Base-by-base conservation (phyloP, 2,329 filamentous ascomycete species). In the Monosporascus sp. region DNA sequence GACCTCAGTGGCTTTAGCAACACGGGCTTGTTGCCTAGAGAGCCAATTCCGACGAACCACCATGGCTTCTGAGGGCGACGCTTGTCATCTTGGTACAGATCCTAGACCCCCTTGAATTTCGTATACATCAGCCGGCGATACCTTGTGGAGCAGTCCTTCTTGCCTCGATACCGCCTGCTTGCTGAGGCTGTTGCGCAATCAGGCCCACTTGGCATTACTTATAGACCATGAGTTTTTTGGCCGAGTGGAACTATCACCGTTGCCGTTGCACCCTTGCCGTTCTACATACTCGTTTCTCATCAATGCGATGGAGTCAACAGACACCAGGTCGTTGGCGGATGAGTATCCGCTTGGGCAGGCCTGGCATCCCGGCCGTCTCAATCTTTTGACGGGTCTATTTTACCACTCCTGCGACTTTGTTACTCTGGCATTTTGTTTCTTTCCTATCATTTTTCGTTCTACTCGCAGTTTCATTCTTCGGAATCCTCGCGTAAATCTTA, bases 1-100 rank as follows among this genome's bases (percentile, higher is more conserved):
- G 71, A 73, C 57, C 58, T 70, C 37, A 68, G 67, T 56, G 70
- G 70, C 60, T 71, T 75, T 65, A 70, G 72, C 51, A 71, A 72
- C 57, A 70, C 69, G 46, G 70, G 69, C 53, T 67, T 71, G 37
- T 41, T 22, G 44, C 51, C 48, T 40, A 51, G 48, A 19, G 40
- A 57, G 40, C 16, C 7, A n/a, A 31, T 46, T 16, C 22, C 24
- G 43, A n/a, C 43, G 17, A 41, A 43, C 17, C 40, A 43, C 9
- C 17, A 24, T 14, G n/a, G n/a, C 8, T 14, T 14, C 40, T 14
- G 40, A 14, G 17, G 17, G n/a, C 19, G 8, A 14, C 17, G 5
- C 19, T 43, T 19, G 6, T 19, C 38, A 40, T 5, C 9, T 40
- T 14, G 9, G 31, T 11, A 11, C 31, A 43, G 8, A 14, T 20